These are phyloP conservation scores for Zea luxurians DNA, from an alignment of 176 grass and related monocot species.

Conservation along the genomic window DNA sequence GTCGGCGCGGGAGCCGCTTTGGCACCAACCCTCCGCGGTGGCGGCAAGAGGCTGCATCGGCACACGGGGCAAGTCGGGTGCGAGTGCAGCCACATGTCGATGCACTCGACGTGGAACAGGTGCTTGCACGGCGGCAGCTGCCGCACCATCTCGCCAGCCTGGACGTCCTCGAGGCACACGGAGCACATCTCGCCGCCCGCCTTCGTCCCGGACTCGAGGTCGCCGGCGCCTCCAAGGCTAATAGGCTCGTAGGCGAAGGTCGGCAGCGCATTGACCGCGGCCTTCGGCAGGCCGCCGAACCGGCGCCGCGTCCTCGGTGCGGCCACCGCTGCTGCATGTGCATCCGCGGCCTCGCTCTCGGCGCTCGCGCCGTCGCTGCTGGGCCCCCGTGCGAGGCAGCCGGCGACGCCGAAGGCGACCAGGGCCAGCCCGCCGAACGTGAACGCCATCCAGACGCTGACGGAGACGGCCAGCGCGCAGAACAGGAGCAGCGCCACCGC, in stretches of 20 bases:
- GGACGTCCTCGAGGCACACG: slow-evolving; percentile 41
- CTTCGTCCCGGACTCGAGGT: slow-evolving; percentile 15
- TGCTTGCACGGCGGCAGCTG: slow-evolving; percentile 41
- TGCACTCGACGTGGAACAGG: slow-evolving; percentile 45
- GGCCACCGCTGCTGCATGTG: not conserved
- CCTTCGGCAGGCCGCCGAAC: slow-evolving; percentile 32
- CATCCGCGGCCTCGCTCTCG: not conserved
- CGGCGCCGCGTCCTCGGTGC: not conserved
- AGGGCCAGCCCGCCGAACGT: slow-evolving; percentile 4
- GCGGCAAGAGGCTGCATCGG: slow-evolving; percentile 29
- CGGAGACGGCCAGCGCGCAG: slow-evolving; percentile 31
- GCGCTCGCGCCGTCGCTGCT: not conserved
- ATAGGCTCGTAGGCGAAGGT: slow-evolving; percentile 21
- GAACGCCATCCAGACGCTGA: slow-evolving; percentile 38
- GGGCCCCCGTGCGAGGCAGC: not conserved
- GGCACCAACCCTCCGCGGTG: not conserved
- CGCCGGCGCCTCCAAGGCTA: not conserved
- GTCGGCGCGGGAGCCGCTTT: not conserved
- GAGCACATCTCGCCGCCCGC: slow-evolving; percentile 12
- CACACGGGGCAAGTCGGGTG: slow-evolving; percentile 43
- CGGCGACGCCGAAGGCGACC: slow-evolving; percentile 3
- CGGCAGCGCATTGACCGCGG: slow-evolving; percentile 3
- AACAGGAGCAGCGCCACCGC: slow-evolving; percentile 14
- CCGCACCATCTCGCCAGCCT: slow-evolving; percentile 40
- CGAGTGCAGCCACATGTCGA: slow-evolving; percentile 51